Evolutionary conservation across 2,329 filamentous ascomycete species (phyloP).

Genomic region (Hortaea werneckii): DNA sequence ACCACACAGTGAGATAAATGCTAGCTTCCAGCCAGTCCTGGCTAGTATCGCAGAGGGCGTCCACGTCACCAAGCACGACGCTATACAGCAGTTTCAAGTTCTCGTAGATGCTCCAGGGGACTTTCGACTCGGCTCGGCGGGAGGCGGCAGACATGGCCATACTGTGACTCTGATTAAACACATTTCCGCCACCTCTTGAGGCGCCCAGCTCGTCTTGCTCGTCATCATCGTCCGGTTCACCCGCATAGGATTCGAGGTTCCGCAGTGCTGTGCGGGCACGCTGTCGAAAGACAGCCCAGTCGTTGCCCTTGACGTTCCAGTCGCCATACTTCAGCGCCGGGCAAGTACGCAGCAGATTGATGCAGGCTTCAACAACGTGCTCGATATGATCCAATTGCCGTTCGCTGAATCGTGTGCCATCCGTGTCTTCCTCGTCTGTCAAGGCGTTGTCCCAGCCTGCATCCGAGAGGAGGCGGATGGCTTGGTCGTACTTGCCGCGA

Average conservation of each 20-base stretch:
- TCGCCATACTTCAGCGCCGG: slow-evolving; percentile 56
- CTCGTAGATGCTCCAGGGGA: slow-evolving; percentile 86
- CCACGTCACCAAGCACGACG: slow-evolving; percentile 64
- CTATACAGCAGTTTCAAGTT: slow-evolving; percentile 72
- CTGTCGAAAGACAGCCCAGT: slow-evolving; percentile 77
- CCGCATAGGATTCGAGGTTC: slow-evolving; percentile 64
- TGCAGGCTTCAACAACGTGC: slow-evolving; percentile 57
- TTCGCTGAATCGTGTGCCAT: slow-evolving; percentile 45
- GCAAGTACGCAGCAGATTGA: slow-evolving; percentile 60
- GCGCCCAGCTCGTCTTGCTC: slow-evolving; percentile 18
- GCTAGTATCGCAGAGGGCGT: slow-evolving; percentile 64
- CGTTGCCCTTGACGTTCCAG: slow-evolving; percentile 73
- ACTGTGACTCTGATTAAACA: slow-evolving; percentile 41
- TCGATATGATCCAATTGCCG: slow-evolving; percentile 69
- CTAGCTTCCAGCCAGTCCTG: slow-evolving; percentile 91
- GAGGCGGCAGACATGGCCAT: slow-evolving; percentile 50
- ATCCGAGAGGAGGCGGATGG: slow-evolving; percentile 57
- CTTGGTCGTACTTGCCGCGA: slow-evolving; percentile 61
- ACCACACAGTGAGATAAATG: slow-evolving; percentile 77
- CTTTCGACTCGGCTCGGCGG: slow-evolving; percentile 67
- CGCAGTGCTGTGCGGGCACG: slow-evolving; percentile 59
- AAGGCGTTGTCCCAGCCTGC: slow-evolving; percentile 72
- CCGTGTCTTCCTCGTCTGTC: slow-evolving; percentile 45
- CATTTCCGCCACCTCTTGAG: slow-evolving; percentile 15
- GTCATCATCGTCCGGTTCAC: slow-evolving; percentile 41